Conservation (phyloP, 768 basidiomycete species). For the Terana coerulea region DNA sequence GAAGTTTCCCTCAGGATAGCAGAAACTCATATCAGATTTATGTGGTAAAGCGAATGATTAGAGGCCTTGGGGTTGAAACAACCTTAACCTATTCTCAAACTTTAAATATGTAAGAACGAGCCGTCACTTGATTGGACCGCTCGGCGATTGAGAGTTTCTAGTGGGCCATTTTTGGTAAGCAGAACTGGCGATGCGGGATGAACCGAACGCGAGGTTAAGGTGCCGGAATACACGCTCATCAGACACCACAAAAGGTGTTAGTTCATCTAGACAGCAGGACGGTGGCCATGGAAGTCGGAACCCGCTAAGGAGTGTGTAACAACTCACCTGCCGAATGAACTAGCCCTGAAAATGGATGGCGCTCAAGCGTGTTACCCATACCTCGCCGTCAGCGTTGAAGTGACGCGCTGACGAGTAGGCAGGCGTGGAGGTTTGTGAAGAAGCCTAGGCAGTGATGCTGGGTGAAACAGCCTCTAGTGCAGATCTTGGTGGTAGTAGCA, state of each 20-base stretch:
- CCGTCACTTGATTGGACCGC: slow-evolving; percentile 47
- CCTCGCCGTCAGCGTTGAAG: slow-evolving; percentile 72
- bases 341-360: slow-evolving; percentile 91
- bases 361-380: slow-evolving; percentile 85
- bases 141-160: slow-evolving; percentile 63
- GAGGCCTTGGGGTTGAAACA: slow-evolving; percentile 86
- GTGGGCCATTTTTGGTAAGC: slow-evolving; percentile 74
- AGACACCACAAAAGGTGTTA: slow-evolving; percentile 84
- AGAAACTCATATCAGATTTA: slow-evolving; percentile 55
- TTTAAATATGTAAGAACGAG: slow-evolving; percentile 61
- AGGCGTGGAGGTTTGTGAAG: slow-evolving; percentile 76
- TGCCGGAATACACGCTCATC: slow-evolving; percentile 79
- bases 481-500: slow-evolving; percentile 89
- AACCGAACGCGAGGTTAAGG: slow-evolving; percentile 74
- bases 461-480: slow-evolving; percentile 77
- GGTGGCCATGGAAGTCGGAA: slow-evolving; percentile 86
- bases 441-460: slow-evolving; percentile 74
- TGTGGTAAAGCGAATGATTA: slow-evolving; percentile 86
- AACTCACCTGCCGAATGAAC: slow-evolving; percentile 90
- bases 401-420: slow-evolving; percentile 73
- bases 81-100: slow-evolving; percentile 83
- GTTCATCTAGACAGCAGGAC: slow-evolving; percentile 87
- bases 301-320: slow-evolving; percentile 85
- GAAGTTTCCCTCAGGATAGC: slow-evolving; percentile 83
- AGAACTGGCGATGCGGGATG: slow-evolving; percentile 71